phyloP scores from a whole-genome alignment of 1,139 yeast species.

The Saccharomyces hybrid region DNA sequence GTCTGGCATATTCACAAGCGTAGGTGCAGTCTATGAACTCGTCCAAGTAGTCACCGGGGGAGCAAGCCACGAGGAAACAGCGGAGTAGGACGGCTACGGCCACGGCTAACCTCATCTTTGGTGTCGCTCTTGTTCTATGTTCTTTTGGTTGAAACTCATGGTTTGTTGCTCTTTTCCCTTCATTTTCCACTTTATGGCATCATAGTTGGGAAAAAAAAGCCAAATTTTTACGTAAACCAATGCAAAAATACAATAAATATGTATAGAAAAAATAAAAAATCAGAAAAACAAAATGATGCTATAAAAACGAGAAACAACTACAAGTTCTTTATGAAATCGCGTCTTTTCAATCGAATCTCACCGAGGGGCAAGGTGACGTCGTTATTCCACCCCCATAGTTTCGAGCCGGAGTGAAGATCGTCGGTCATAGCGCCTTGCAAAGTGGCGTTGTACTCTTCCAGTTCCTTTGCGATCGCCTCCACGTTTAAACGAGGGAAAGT shows the following conservation, averaged over 20 bases:
- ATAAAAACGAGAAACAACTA: not conserved
- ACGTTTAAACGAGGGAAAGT: not conserved
- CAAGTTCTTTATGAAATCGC: not conserved
- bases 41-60: slow-evolving; percentile 72
- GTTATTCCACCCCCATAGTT: not conserved
- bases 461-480: not conserved
- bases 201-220: no score
- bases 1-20: slow-evolving; percentile 42
- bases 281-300: not conserved
- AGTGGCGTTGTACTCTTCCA: not conserved
- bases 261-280: not conserved
- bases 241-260: no score
- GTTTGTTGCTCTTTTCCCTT: no score
- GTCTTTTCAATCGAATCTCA: not conserved
- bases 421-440: not conserved
- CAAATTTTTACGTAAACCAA: no score
- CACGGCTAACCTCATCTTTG: not conserved
- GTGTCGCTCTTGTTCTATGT: not conserved
- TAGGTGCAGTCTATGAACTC: slow-evolving; percentile 60
- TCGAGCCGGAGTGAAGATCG: not conserved
- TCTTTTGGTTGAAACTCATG: no score
- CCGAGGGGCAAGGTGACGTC: not conserved
- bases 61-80: slow-evolving; percentile 33
- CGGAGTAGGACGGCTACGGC: not conserved
- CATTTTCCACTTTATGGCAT: no score